A percentile compares a stretch with the other conserved stretches of the same genome.
These are phyloP conservation scores for Diaporthe longicolla DNA, from an alignment of 2,329 filamentous ascomycete genomes.

Conservation along the genomic window DNA sequence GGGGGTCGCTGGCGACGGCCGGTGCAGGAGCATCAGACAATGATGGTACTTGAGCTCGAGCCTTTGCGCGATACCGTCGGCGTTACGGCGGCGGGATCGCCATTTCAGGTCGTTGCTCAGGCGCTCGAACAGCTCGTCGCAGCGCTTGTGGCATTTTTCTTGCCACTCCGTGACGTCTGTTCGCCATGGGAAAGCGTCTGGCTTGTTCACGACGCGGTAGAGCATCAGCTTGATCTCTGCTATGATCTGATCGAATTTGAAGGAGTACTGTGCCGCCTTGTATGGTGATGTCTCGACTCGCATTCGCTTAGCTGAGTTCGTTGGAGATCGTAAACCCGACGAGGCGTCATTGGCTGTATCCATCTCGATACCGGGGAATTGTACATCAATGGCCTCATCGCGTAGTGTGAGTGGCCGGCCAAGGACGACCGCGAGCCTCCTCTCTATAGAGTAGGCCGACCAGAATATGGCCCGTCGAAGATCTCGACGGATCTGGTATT, in stretches of 20 bases:
- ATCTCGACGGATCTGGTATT: constrained; percentile 35
- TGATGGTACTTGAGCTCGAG: constrained; percentile 52
- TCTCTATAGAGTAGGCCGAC: constrained; percentile 49
- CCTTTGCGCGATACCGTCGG: constrained; percentile 43
- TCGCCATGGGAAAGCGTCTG: constrained; percentile 47
- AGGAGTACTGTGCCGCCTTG: constrained; percentile 42
- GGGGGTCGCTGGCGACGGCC: constrained; percentile 49
- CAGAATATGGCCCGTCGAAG: constrained; percentile 49
- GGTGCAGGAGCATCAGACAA: constrained; percentile 50
- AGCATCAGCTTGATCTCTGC: constrained; percentile 44
- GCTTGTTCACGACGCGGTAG: constrained; percentile 45
- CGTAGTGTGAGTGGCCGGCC: constrained; percentile 48
- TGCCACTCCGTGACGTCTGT: constrained; percentile 45
- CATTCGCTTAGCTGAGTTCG: constrained; percentile 44
- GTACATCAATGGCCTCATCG: constrained; percentile 42
- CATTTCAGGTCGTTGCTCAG: constrained; percentile 1
- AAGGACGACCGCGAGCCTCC: constrained; percentile 46
- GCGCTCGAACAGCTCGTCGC: constrained; percentile 41
- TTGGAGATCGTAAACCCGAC: background rate
- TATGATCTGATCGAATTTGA: constrained; percentile 42
- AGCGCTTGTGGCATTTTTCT: constrained; percentile 43
- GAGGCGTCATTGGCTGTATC: background rate
- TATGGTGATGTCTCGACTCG: constrained; percentile 43
- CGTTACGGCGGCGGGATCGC: constrained; percentile 36
- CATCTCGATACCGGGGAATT: constrained; percentile 9